Evolutionary conservation across 345 rosid genomes (phyloP).

Genomic region (Corymbia maculata): DNA sequence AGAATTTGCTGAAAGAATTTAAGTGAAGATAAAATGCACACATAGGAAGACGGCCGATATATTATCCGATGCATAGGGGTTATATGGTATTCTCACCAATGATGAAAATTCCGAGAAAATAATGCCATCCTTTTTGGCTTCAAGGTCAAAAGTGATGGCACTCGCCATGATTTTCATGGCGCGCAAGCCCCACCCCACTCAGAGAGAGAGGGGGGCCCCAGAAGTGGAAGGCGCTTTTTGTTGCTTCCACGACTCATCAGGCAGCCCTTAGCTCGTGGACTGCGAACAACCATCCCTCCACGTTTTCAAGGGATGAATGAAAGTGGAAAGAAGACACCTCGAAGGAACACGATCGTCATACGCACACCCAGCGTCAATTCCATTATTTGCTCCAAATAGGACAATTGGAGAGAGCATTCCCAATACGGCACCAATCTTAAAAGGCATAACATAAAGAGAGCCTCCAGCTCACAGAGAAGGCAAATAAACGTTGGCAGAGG

Average conservation of each 20-base stretch:
- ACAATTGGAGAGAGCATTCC: background rate
- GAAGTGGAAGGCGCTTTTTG: background rate
- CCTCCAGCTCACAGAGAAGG: background rate
- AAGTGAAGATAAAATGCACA: background rate
- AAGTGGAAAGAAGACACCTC: background rate
- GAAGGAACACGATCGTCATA: background rate
- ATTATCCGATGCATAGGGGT: background rate
- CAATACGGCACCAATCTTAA: background rate
- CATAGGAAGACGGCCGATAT: background rate
- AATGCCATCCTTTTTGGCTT: background rate
- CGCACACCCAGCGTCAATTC: background rate
- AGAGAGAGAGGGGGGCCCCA: background rate
- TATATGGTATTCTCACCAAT: background rate
- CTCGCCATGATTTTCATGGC: background rate
- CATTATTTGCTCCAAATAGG: background rate
- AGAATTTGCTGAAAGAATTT: background rate
- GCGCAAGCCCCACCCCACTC: background rate
- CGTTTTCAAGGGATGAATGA: background rate
- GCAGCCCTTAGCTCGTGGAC: background rate
- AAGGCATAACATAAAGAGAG: background rate
- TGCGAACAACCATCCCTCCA: background rate
- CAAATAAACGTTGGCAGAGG: background rate
- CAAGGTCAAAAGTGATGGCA: background rate
- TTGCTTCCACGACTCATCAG: background rate
- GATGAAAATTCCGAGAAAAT: background rate